phyloP scores from a whole-genome alignment of 495 filamentous ascomycete genomes.

The Poronia punctata region DNA sequence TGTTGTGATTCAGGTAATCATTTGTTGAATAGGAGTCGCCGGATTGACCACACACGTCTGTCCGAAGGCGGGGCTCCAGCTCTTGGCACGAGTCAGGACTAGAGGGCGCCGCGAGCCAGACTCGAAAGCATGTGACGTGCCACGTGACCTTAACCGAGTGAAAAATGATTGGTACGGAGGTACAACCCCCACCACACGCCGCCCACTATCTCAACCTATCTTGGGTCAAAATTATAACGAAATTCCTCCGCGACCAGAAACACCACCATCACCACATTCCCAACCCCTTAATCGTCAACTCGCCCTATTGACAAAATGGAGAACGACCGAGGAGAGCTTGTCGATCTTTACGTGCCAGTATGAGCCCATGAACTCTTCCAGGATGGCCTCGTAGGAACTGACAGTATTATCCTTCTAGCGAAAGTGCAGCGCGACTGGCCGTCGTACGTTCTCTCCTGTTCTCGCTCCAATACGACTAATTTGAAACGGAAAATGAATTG shows the following conservation, averaged over 20 bases:
- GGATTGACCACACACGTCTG: no score
- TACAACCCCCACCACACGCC: slow-evolving; percentile 8
- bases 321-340: slow-evolving; percentile 97
- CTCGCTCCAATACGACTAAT: background rate
- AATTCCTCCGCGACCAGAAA: slow-evolving; percentile 14
- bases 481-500: no score
- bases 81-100: background rate
- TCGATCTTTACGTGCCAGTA: slow-evolving; percentile 75
- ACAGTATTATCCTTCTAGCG: slow-evolving; percentile 45
- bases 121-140: slow-evolving; percentile 16
- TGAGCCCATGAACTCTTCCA: slow-evolving; percentile 1
- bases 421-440: slow-evolving; percentile 92
- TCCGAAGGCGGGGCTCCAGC: no score
- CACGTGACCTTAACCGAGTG: slow-evolving; percentile 11
- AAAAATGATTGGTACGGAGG: slow-evolving; percentile 13
- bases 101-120: slow-evolving; percentile 7
- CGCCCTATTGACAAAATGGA: slow-evolving; percentile 52
- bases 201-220: slow-evolving; percentile 4
- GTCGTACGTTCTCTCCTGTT: slow-evolving; percentile 25
- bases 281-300: slow-evolving; percentile 3
- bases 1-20: slow-evolving; percentile 1
- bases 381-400: slow-evolving; percentile 5
- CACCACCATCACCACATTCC: slow-evolving; percentile 7
- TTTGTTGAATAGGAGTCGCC: no score
- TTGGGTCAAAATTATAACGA: slow-evolving; percentile 12